Base-by-base conservation (phyloP, 2,329 filamentous ascomycete species). In the Colletotrichum sp. region DNA sequence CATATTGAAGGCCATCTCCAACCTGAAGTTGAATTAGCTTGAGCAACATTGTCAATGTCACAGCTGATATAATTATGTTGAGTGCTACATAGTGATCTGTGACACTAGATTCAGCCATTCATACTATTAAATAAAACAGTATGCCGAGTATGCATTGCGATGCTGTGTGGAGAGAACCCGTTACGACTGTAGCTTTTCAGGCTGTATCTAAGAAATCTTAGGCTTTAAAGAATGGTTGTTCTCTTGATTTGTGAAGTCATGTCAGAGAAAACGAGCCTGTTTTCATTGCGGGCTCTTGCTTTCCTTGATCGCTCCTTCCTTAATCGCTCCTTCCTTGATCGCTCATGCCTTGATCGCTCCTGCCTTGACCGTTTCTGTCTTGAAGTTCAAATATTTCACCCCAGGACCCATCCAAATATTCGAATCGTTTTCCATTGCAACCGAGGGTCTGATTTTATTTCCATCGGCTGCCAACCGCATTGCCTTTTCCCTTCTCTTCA, bases 231-330 rank as follows among this genome's bases (percentile, higher is more conserved):
- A 43, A n/a, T 6, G 16, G 2, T 11, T 2, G 8, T 43, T 43
- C 9, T 43, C 9, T n/a, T 43, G 38, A 6, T 3, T 2, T 3
- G 8, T 0, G 18, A n/a, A 43, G 9, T 6, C 18, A n/a, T 43
- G 2, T 2, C 5, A 6, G 5, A 6, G 5, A 11, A 43, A 43
- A n/a, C 16, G 1, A 0, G 1, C 16, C 3, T 43, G 8, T 43
- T 43, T 2, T 0, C 16, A 43, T 18, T 43, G 16, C 8, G 16
- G 1, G 2, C 8, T 43, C 38, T n/a, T 11, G 16, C 4, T 43
- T 9, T 1, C 31, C 9, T 33, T 33, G 31, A 11, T 31, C 6
- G 29, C 29, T 27, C 4, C 29, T 31, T 8, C 16, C 36, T 38
- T 8, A 13, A 16, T 38, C 8, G 16, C 36, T 38, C 36, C 16